Base-by-base conservation (phyloP, 2,329 filamentous ascomycete species). In the Falciphora oryzae region DNA sequence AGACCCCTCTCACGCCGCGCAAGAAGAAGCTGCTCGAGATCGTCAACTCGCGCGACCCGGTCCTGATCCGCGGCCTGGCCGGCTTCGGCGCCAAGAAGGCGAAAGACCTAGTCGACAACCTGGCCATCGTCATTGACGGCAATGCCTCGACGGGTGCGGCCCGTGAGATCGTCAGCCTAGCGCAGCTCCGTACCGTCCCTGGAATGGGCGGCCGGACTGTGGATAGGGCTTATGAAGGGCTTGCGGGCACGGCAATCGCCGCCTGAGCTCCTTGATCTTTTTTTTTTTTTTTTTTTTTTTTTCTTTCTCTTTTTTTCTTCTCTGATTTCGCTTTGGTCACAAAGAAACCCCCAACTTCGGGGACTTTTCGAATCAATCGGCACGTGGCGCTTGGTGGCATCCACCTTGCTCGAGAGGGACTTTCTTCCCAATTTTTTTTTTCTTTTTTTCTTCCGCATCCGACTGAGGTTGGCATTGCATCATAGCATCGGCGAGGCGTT, bases 41-140 rank as follows among this genome's bases (percentile, higher is more conserved):
- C 70, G 85, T 93, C 76, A 93, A 93, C 78, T 91, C 88, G 27
- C 83, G 88, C 61, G 87, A 93, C 66, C 76, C 89, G 25, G 78
- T 78, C 18, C 80, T 84, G 71, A 92, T 93, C 74, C 84, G 83
- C 70, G 77, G 84, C 3, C 80, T 93, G 1, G 86, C 86, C 56
- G 90, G 90, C 2, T 87, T 93, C 14, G 90, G 90, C 0, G 81
- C 85, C 1, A 92, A 92, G 78, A 90, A 88, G 73, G 90, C 90
- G 0, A 77, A 79, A 57, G 85, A 87, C 67, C 73, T 88, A 44
- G 80, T 88, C 6, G 82, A 85, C 62, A 82, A 82, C 67, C 72
- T 88, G 73, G 73, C 81, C 59, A 70, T 79, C 27, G 75, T 78
- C 66, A 73, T 72, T 16, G 62, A 22, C 44, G n/a, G 22, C 44